Percentiles rank a stretch among this genome's conserved stretches.
Evolutionary conservation across 2,329 filamentous ascomycete genomes (phyloP).

Genomic region (Hirsutella thompsonii): DNA sequence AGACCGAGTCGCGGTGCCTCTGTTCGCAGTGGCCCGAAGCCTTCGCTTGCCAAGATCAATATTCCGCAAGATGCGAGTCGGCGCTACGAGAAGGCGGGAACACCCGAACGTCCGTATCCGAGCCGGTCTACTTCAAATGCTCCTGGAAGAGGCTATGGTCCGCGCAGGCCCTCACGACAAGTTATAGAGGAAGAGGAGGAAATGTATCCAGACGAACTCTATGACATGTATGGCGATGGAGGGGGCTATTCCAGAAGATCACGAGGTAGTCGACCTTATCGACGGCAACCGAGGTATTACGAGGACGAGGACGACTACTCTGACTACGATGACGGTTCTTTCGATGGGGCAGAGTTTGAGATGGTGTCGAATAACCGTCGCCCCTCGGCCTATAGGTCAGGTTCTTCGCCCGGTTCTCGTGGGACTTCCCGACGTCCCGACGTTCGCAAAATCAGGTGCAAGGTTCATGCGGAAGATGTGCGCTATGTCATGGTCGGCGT

Average conservation of each 20-base stretch:
- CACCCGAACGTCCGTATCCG: conserved; percentile 24
- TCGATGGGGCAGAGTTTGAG: conserved; percentile 70
- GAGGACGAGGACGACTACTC: conserved; percentile 75
- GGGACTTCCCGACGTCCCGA: conserved; percentile 50
- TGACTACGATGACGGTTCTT: conserved; percentile 55
- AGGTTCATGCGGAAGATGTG: conserved; percentile 84
- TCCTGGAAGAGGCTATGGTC: conserved; percentile 29
- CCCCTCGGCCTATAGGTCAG: conserved; percentile 25
- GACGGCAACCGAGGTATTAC: conserved; percentile 47
- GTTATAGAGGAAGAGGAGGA: conserved; percentile 46
- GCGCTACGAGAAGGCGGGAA: conserved; percentile 41
- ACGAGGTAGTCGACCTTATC: conserved; percentile 17
- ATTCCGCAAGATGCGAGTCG: conserved; percentile 42
- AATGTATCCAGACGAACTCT: conserved; percentile 57
- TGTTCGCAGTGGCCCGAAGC: conserved; percentile 48
- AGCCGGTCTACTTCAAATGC: conserved; percentile 32
- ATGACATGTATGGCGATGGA: conserved; percentile 43
- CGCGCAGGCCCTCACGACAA: conserved; percentile 16
- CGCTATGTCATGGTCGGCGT: conserved; percentile 80
- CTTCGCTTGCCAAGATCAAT: conserved; percentile 48
- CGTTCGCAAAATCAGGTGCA: conserved; percentile 71
- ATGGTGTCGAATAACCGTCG: conserved; percentile 50
- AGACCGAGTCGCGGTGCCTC: conserved; percentile 47
- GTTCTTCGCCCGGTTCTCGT: conserved; percentile 27
- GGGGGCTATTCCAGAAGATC: conserved; percentile 21